Percentiles rank a stretch among this genome's conserved stretches.
phyloP scores from a whole-genome alignment of 129 eudicot species.

The Helianthus annuus region DNA sequence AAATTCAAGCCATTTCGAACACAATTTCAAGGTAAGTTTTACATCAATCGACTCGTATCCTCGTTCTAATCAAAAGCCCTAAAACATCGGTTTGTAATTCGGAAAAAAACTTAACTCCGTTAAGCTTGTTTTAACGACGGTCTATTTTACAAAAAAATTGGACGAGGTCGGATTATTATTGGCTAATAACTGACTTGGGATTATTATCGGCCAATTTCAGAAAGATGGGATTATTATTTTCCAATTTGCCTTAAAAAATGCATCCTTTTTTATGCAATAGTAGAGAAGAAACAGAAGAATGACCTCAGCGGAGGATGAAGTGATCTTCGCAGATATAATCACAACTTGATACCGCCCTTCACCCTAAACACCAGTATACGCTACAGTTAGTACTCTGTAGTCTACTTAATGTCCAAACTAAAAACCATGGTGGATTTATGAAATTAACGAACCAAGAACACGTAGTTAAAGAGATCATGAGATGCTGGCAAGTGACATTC shows the following conservation, averaged over 20 bases:
- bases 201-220: no score
- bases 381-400: background rate
- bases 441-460: constrained; percentile 74
- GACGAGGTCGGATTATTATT: no score
- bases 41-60: no score
- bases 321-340: constrained; percentile 52
- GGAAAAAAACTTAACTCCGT: no score
- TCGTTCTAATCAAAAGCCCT: no score
- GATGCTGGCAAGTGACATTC: constrained; percentile 62
- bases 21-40: no score
- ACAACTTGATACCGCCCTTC: constrained; percentile 79
- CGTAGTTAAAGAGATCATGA: constrained; percentile 79
- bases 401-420: background rate
- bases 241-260: background rate
- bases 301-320: constrained; percentile 61
- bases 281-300: constrained; percentile 5
- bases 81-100: no score
- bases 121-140: no score
- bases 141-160: no score
- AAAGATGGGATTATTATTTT: no score
- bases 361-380: constrained; percentile 42
- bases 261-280: background rate
- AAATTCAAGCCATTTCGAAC: no score
- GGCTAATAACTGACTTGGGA: no score
- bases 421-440: constrained; percentile 7